Conservation (phyloP, 441 rosid genomes). For the Gossypium gossypioides region DNA sequence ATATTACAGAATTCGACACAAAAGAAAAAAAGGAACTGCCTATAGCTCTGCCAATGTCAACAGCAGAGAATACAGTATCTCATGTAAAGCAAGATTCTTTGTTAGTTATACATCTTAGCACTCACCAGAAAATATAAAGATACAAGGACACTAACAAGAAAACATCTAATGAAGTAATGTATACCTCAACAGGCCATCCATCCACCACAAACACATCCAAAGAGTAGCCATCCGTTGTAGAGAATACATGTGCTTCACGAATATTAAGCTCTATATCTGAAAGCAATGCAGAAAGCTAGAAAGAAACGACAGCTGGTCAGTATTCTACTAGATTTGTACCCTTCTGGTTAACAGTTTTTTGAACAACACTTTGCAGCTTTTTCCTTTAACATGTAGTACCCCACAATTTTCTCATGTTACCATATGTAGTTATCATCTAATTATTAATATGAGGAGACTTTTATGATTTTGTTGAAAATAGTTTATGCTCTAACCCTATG, state of each 20-base stretch:
- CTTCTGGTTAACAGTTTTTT: background rate
- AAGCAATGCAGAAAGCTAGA: constrained; percentile 71
- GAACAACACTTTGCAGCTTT: background rate
- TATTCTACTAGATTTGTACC: background rate
- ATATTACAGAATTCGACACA: constrained; percentile 1
- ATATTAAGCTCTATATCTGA: constrained; percentile 72
- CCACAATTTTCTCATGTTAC: background rate
- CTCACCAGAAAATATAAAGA: background rate
- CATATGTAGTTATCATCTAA: background rate
- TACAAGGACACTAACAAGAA: constrained; percentile 3
- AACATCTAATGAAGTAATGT: background rate
- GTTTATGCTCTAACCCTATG: background rate
- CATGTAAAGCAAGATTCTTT: background rate
- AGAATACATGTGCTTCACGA: constrained; percentile 80
- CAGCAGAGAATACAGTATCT: background rate
- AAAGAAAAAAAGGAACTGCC: background rate
- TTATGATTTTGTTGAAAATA: background rate
- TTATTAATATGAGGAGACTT: background rate
- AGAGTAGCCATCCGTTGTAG: constrained; percentile 69
- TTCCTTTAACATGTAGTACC: background rate
- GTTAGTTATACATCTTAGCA: background rate
- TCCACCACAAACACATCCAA: constrained; percentile 77
- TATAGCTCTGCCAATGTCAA: background rate
- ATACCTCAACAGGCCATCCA: constrained; percentile 71
- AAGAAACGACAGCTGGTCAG: constrained; percentile 25